Percentiles rank a stretch among this genome's conserved stretches.
phyloP scores from a whole-genome alignment of 2,329 filamentous ascomycete species.

The Nemania diffusa region DNA sequence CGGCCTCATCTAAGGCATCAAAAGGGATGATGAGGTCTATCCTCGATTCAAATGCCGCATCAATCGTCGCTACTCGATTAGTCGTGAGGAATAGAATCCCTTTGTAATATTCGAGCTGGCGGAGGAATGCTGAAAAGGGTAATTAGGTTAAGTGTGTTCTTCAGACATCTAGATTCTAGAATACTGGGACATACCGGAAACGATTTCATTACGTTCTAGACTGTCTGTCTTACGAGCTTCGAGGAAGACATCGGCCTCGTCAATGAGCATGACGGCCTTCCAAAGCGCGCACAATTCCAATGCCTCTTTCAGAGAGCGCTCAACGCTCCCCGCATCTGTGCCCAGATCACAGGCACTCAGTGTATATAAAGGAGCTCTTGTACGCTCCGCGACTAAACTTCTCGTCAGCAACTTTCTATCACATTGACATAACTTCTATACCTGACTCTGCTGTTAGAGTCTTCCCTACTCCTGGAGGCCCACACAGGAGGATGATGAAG shows the following conservation, averaged over 20 bases:
- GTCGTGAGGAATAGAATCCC: background rate
- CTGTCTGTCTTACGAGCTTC: slow-evolving; percentile 2
- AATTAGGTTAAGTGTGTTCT: background rate
- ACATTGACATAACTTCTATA: background rate
- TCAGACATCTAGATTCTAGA: background rate
- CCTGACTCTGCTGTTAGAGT: slow-evolving; percentile 14
- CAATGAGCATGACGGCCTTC: slow-evolving; percentile 11
- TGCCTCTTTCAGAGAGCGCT: slow-evolving; percentile 1
- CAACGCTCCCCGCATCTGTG: background rate
- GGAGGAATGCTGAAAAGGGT: background rate
- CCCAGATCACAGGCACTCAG: slow-evolving; percentile 2
- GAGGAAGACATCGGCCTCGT: slow-evolving; percentile 7
- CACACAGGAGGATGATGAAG: slow-evolving; percentile 9
- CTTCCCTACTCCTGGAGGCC: slow-evolving; percentile 10
- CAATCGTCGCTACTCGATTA: background rate
- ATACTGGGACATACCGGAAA: background rate
- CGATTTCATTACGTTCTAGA: slow-evolving; percentile 3
- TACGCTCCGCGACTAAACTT: slow-evolving; percentile 3
- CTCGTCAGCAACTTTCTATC: background rate
- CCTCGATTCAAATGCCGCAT: background rate
- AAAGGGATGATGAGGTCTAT: background rate
- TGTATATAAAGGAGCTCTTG: slow-evolving; percentile 10
- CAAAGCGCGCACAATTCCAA: slow-evolving; percentile 12
- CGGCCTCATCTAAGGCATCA: background rate
- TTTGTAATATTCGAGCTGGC: background rate